Conservation (phyloP, 2,329 filamentous ascomycete species). For the Trichoderma lentiforme region DNA sequence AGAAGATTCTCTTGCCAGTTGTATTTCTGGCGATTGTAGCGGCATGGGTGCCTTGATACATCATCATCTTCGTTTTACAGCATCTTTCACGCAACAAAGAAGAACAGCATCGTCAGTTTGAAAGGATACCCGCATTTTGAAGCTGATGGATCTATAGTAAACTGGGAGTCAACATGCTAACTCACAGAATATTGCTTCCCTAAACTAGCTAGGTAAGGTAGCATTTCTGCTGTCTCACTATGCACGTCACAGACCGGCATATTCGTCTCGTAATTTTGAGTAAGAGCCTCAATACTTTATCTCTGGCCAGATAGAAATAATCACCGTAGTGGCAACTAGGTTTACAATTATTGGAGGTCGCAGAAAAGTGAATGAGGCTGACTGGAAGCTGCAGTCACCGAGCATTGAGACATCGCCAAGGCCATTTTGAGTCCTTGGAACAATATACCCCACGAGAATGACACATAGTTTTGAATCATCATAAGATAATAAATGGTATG, state of each 20-base stretch:
- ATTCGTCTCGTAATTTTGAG: neutral
- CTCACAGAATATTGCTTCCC: too few relatives aligned
- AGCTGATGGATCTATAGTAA: neutral
- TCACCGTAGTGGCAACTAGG: neutral
- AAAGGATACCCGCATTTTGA: neutral
- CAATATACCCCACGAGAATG: neutral
- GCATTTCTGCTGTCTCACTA: neutral
- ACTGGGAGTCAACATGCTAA: too few relatives aligned
- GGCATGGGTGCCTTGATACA: too few relatives aligned
- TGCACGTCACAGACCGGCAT: neutral
- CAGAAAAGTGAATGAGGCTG: neutral
- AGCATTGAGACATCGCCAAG: neutral
- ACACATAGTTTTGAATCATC: neutral
- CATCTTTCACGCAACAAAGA: neutral
- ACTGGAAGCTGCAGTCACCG: neutral
- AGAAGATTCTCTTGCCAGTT: neutral
- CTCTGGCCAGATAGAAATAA: neutral
- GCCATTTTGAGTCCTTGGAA: neutral
- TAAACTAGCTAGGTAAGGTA: neutral
- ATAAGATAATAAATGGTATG: neutral
- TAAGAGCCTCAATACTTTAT: neutral
- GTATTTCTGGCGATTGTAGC: neutral
- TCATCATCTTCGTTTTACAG: neutral
- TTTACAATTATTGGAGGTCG: neutral
- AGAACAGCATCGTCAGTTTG: neutral